Evolutionary conservation across 1,139 yeast genomes (phyloP), one percentile per base, ranked within the genome.

Genomic region (Dujonia santamariae): DNA sequence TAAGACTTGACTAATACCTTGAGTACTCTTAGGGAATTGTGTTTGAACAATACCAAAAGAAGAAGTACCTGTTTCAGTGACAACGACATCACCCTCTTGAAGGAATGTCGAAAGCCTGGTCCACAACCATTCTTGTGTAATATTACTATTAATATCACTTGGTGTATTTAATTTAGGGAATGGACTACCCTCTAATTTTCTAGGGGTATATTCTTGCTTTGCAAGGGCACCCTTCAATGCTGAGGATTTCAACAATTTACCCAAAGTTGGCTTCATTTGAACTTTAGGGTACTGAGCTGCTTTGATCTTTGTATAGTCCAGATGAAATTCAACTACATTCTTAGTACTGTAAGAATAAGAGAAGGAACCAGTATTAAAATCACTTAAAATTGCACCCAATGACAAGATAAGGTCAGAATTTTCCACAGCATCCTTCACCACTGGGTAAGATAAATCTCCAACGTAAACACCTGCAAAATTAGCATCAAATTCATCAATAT

Each of bases 11-110:
- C 94, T 84, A 45, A 86, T 85, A 53, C 95, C 95, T 45, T 75
- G 63, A 30, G 81, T 72, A 56, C 80, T 66, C 52, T 73, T 65
- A 44, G 95, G 95, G 79, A 83, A 85, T 54, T 77, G 76, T 30
- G 92, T 72, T 55, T 80, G 85, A 47, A 82, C 75, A 46, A 86
- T 80, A 64, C 96, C 96, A 55, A 86, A 85, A 26, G 94, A 86
- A 23, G 95, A 81, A 28, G 96, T 86, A 63, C 96, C 95, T 31
- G 95, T 85, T 61, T 86, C 96, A 39, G 92, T 79, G 49, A 86
- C 72, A 47, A 86, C 76, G 41, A 85, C 72, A 62, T 86, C 96
- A 45, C 92, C 90, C 51, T 80, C 82, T 54, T 74, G 70, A 54
- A 86, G 74, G 82, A 86, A 86, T 30, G 77, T 67, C 26, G 86